These are phyloP conservation scores for Phylloporus arenicola DNA, from an alignment of 768 basidiomycete genomes.

Conservation along the genomic window DNA sequence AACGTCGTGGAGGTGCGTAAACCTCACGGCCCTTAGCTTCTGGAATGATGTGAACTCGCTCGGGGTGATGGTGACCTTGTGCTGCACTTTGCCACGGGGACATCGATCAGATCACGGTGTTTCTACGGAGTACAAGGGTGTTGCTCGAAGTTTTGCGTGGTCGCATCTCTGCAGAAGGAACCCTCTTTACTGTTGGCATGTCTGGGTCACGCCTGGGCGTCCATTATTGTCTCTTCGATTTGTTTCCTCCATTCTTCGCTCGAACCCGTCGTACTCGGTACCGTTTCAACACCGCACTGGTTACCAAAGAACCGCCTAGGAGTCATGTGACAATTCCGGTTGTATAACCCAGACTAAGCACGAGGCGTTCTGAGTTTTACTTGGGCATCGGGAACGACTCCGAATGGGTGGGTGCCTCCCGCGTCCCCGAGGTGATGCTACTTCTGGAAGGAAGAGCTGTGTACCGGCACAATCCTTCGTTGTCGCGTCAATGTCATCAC, in stretches of 20 bases:
- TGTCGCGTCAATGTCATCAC: conserved; percentile 6
- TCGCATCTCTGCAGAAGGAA: conserved; percentile 13
- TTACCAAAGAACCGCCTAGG: conserved; percentile 3
- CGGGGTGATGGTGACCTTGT: conserved; percentile 38
- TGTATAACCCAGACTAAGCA: conserved; percentile 13
- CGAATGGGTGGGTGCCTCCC: conserved; percentile 21
- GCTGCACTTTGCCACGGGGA: conserved; percentile 22
- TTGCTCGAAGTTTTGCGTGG: conserved; percentile 7
- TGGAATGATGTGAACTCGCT: conserved; percentile 38
- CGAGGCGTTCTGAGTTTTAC: conserved; percentile 13
- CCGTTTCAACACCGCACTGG: conserved; percentile 16
- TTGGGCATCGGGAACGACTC: conserved; percentile 14
- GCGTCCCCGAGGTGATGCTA: conserved; percentile 28
- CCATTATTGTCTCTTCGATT: conserved; percentile 10
- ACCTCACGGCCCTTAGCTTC: conserved; percentile 34
- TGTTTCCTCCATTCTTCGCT: conserved; percentile 21
- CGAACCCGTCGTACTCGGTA: conserved; percentile 15
- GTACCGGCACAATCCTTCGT: conserved; percentile 11
- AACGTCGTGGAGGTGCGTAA: conserved; percentile 35
- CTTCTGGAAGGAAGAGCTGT: conserved; percentile 20
- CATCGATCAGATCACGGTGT: conserved; percentile 10
- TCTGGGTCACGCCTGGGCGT: conserved; percentile 34
- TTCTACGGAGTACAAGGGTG: conserved; percentile 7
- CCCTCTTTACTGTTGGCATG: conserved; percentile 34
- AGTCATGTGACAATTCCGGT: conserved; percentile 12